Evolutionary conservation across 2,329 filamentous ascomycete genomes (phyloP).

Genomic region (Iodosphaeria phyllophila): DNA sequence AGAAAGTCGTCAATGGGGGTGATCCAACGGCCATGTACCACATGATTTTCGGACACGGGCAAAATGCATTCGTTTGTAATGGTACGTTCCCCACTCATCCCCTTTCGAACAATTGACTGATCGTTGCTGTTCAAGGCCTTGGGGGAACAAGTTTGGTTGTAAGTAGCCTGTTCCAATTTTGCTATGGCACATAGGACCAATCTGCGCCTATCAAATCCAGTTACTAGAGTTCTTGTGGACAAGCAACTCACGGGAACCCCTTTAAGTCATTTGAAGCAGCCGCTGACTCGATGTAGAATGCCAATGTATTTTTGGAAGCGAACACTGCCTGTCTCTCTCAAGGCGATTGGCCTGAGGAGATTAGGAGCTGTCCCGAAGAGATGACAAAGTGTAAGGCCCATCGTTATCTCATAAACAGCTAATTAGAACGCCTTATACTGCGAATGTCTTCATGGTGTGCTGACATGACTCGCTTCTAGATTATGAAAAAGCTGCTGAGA

Average conservation of each 20-base stretch:
- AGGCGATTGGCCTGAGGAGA: constrained; percentile 38
- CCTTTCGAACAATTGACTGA: constrained; percentile 1
- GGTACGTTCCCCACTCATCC: constrained; percentile 17
- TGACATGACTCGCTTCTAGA: constrained; percentile 19
- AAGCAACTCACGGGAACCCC: too few species aligned
- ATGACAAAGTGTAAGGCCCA: constrained; percentile 29
- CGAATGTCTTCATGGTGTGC: background rate
- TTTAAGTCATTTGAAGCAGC: too few species aligned
- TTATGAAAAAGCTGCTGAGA: constrained; percentile 32
- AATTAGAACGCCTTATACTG: constrained; percentile 1
- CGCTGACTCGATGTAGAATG: too few species aligned
- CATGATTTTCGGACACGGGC: constrained; percentile 40
- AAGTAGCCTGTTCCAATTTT: too few species aligned
- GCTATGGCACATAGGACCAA: too few species aligned
- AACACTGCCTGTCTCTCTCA: constrained; percentile 33
- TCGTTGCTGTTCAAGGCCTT: constrained; percentile 22
- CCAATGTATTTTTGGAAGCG: constrained; percentile 45
- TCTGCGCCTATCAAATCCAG: too few species aligned
- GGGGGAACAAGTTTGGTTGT: constrained; percentile 46
- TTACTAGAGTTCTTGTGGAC: too few species aligned
- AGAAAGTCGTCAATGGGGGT: constrained; percentile 24
- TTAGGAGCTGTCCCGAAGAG: constrained; percentile 21
- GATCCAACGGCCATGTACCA: constrained; percentile 45
- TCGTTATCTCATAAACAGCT: background rate
- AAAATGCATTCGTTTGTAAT: constrained; percentile 42